A percentile compares a stretch with the other conserved stretches of the same genome.
phyloP scores from a whole-genome alignment of 352 stramenopile genomes.

The Phytophthora fragariae region DNA sequence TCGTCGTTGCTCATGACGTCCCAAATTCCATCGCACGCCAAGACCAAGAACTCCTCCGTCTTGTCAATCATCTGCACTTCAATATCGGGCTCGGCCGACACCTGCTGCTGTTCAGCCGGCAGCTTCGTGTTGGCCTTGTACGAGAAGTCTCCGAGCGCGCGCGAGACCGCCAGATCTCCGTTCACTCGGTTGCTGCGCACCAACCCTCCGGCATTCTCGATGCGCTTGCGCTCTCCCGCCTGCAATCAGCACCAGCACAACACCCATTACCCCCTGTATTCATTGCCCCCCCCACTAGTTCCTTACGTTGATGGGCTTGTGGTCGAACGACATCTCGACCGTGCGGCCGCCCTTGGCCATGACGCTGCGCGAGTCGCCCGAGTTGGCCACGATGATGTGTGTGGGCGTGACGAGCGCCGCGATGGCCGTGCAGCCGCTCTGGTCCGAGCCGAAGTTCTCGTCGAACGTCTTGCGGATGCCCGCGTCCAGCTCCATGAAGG shows the following conservation, averaged over 20 bases:
- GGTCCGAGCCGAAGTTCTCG: slow-evolving; percentile 58
- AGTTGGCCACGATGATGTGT: slow-evolving; percentile 86
- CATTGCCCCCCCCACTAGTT: slow-evolving; percentile 4
- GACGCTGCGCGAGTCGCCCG: slow-evolving; percentile 83
- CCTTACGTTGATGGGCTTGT: slow-evolving; percentile 91
- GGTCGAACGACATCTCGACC: slow-evolving; percentile 89
- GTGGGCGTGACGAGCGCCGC: slow-evolving; percentile 67
- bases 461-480: slow-evolving; percentile 65
- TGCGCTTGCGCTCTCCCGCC: slow-evolving; percentile 71
- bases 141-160: slow-evolving; percentile 80
- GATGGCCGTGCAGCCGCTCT: slow-evolving; percentile 85
- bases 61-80: slow-evolving; percentile 77
- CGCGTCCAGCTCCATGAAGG: slow-evolving; percentile 73
- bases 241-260: slow-evolving; percentile 19
- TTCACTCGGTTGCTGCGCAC: slow-evolving; percentile 86
- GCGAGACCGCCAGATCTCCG: slow-evolving; percentile 84
- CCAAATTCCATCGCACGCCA: slow-evolving; percentile 95
- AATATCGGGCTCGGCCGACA: slow-evolving; percentile 91
- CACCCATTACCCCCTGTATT: background rate
- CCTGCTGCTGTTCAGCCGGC: slow-evolving; percentile 74
- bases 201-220: slow-evolving; percentile 74
- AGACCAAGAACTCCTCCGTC: slow-evolving; percentile 91
- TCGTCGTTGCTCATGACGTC: slow-evolving; percentile 94
- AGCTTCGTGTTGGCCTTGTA: slow-evolving; percentile 80
- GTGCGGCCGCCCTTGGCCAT: slow-evolving; percentile 58